Conservation (phyloP, 2,329 filamentous ascomycete species). For the Clonostachys solani region DNA sequence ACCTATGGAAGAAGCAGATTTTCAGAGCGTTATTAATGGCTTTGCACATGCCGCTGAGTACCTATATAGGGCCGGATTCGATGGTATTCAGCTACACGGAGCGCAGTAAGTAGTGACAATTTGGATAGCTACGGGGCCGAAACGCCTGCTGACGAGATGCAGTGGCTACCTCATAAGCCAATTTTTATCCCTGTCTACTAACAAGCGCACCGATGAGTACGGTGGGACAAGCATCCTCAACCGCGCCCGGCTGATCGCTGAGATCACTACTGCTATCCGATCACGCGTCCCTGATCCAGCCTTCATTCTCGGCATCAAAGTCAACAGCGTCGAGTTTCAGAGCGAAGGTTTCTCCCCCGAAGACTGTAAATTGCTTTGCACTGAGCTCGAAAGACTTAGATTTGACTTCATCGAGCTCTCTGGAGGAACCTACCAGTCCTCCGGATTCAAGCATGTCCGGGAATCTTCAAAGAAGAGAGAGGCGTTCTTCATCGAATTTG, state of each 20-base stretch:
- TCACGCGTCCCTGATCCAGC: conserved; percentile 12
- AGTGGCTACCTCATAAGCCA: conserved; percentile 46
- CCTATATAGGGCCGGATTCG: conserved; percentile 56
- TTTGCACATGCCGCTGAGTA: conserved; percentile 61
- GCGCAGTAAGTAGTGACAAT: conserved; percentile 27
- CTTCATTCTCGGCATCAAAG: conserved; percentile 49
- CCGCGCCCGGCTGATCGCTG: conserved; percentile 36
- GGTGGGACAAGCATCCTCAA: conserved; percentile 35
- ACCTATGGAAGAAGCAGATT: conserved; percentile 48
- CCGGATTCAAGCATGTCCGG: conserved; percentile 44
- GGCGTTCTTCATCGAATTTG: conserved; percentile 58
- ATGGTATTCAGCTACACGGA: conserved; percentile 46
- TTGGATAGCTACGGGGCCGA: no score
- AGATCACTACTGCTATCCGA: conserved; percentile 30
- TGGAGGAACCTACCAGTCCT: conserved; percentile 54
- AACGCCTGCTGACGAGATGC: background rate
- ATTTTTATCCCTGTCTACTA: conserved; percentile 44
- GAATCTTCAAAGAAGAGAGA: conserved; percentile 52
- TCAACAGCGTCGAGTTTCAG: conserved; percentile 54
- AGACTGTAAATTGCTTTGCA: conserved; percentile 43
- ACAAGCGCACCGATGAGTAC: conserved; percentile 46
- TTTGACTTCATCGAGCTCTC: conserved; percentile 57
- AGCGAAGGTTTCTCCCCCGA: conserved; percentile 44
- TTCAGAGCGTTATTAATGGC: conserved; percentile 50
- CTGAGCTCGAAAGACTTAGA: conserved; percentile 36